Percentiles rank a stretch among this genome's conserved stretches.
Evolutionary conservation across 306 rosid genomes (phyloP).

Genomic region (Canavalia gladiata): DNA sequence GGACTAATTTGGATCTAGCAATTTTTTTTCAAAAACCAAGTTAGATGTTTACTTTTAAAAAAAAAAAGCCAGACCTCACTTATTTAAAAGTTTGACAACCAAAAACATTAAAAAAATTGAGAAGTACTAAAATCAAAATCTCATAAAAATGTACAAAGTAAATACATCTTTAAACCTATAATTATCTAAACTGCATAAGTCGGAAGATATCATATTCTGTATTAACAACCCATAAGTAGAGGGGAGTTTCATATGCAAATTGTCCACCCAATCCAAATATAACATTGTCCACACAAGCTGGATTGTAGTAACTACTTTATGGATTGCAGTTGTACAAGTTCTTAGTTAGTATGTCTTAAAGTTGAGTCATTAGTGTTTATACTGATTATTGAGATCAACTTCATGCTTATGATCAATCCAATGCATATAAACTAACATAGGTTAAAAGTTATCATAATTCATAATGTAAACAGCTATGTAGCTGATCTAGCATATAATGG

Average conservation of each 20-base stretch:
- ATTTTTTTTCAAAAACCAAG: too few relatives aligned
- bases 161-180: too few relatives aligned
- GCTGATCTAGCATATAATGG: constrained; percentile 26
- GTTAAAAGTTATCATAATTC: constrained; percentile 40
- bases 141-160: too few relatives aligned
- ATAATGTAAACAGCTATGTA: constrained; percentile 37
- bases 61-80: too few relatives aligned
- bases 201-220: too few relatives aligned
- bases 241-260: not conserved
- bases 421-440: constrained; percentile 26
- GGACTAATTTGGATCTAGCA: too few relatives aligned
- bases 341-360: not conserved
- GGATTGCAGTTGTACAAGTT: not conserved
- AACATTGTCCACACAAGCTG: not conserved
- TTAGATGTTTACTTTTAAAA: too few relatives aligned
- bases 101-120: too few relatives aligned
- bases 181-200: too few relatives aligned
- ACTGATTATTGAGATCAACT: not conserved
- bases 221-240: not conserved
- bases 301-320: constrained; percentile 25
- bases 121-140: too few relatives aligned
- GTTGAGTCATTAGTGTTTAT: not conserved
- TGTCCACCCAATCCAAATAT: not conserved
- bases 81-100: too few relatives aligned
- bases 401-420: constrained; percentile 26